Conservation (phyloP, 2,329 filamentous ascomycete genomes). For the Colletotrichum tabaci region DNA sequence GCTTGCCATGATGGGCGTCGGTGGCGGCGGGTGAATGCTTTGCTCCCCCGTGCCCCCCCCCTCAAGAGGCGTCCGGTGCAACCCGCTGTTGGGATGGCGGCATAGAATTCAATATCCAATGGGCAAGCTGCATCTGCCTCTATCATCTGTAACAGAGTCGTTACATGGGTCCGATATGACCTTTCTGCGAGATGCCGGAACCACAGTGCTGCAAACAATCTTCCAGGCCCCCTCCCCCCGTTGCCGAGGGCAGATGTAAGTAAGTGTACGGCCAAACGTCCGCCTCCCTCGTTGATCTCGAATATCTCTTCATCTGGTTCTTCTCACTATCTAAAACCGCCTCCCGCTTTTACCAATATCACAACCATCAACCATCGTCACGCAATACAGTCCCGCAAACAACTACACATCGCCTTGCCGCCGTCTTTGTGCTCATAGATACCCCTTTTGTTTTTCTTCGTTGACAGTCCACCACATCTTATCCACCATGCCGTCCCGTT, state of each 20-base stretch:
- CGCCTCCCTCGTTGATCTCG: background rate
- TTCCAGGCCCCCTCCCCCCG: slow-evolving; percentile 8
- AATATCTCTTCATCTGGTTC: background rate
- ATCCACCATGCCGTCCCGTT: slow-evolving; percentile 66
- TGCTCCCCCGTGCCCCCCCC: slow-evolving; percentile 19
- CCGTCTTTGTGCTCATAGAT: slow-evolving; percentile 9
- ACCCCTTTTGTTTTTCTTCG: slow-evolving; percentile 7
- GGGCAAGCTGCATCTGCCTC: slow-evolving; percentile 7
- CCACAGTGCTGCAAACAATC: slow-evolving; percentile 23
- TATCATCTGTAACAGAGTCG: background rate
- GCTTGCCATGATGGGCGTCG: slow-evolving; percentile 3
- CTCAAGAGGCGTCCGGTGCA: slow-evolving; percentile 4
- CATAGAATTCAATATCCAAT: slow-evolving; percentile 12
- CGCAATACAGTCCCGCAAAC: background rate
- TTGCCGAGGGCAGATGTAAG: slow-evolving; percentile 28
- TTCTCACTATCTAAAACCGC: background rate
- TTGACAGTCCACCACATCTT: background rate
- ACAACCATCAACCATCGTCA: background rate
- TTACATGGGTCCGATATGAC: slow-evolving; percentile 11
- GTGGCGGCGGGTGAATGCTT: slow-evolving; percentile 41
- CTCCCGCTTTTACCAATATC: background rate
- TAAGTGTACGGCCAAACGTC: slow-evolving; percentile 21
- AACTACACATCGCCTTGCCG: background rate
- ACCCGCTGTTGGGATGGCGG: slow-evolving; percentile 11
- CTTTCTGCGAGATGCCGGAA: slow-evolving; percentile 11